Conservation (phyloP, 257 asterid genomes). For the Nyctanthes arbortristis region DNA sequence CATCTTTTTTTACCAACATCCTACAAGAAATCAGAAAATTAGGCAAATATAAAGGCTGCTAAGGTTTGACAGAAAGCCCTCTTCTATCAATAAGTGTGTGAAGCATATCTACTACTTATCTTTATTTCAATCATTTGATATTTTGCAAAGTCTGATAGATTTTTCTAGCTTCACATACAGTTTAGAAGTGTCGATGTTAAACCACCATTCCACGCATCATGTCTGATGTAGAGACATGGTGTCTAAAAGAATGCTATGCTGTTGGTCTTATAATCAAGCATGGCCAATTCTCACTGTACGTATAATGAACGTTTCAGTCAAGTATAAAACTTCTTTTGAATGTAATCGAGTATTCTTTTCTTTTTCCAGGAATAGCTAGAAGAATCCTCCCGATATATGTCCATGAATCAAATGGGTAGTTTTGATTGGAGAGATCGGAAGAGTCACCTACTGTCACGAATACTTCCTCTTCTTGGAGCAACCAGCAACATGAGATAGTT, state of each 20-base stretch:
- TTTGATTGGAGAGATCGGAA: conserved; percentile 51
- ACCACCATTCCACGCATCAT: too few species aligned
- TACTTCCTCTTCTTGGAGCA: conserved; percentile 31
- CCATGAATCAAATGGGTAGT: conserved; percentile 43
- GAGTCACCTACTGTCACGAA: background rate
- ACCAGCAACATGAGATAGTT: conserved; percentile 27
- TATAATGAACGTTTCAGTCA: too few species aligned
- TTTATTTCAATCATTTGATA: background rate
- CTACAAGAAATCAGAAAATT: conserved; percentile 15
- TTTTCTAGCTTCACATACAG: conserved; percentile 2
- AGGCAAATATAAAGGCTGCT: background rate
- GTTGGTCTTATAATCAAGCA: too few species aligned
- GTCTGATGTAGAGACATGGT: too few species aligned
- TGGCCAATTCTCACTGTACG: too few species aligned
- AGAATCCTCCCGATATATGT: background rate
- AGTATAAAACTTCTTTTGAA: too few species aligned
- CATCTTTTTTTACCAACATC: conserved; percentile 18
- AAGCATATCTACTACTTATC: conserved; percentile 3
- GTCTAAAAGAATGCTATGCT: too few species aligned
- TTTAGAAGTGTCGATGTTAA: background rate
- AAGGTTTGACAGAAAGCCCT: background rate
- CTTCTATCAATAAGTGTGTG: conserved; percentile 10
- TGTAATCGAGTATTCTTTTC: too few species aligned
- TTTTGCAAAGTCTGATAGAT: background rate
- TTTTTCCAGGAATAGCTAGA: background rate